Conservation (phyloP, 306 rosid species). For the Vachellia collinsii region DNA sequence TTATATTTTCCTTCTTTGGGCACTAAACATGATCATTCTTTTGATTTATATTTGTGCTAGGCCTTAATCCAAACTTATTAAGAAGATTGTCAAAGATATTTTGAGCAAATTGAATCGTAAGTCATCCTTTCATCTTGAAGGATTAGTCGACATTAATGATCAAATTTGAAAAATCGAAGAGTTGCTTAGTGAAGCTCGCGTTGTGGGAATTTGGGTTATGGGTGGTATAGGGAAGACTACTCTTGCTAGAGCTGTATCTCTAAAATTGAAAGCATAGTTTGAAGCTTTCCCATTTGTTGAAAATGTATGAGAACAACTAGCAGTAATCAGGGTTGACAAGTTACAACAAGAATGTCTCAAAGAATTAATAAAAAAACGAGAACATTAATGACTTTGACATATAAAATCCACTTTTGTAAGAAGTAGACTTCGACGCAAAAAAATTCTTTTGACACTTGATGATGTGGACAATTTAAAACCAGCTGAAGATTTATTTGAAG, state of each 20-base stretch:
- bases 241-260: too few relatives aligned
- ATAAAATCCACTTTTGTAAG: not conserved
- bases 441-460: not conserved
- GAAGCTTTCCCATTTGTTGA: too few relatives aligned
- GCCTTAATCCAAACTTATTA: not conserved
- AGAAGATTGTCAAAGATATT: not conserved
- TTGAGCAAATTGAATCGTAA: not conserved
- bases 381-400: not conserved
- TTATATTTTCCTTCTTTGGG: not conserved
- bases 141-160: not conserved
- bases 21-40: not conserved
- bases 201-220: too few relatives aligned
- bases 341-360: too few relatives aligned
- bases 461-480: constrained; percentile 1
- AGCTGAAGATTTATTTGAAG: not conserved
- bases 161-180: too few relatives aligned
- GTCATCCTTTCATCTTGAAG: not conserved
- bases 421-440: not conserved
- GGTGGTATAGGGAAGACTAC: too few relatives aligned
- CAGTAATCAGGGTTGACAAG: too few relatives aligned
- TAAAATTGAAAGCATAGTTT: too few relatives aligned
- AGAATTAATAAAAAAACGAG: not conserved
- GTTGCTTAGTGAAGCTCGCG: too few relatives aligned
- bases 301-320: too few relatives aligned
- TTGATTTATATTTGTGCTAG: not conserved